These are phyloP conservation scores for Hypomontagnella submonticulosa DNA, from an alignment of 495 filamentous ascomycete genomes.

Conservation along the genomic window DNA sequence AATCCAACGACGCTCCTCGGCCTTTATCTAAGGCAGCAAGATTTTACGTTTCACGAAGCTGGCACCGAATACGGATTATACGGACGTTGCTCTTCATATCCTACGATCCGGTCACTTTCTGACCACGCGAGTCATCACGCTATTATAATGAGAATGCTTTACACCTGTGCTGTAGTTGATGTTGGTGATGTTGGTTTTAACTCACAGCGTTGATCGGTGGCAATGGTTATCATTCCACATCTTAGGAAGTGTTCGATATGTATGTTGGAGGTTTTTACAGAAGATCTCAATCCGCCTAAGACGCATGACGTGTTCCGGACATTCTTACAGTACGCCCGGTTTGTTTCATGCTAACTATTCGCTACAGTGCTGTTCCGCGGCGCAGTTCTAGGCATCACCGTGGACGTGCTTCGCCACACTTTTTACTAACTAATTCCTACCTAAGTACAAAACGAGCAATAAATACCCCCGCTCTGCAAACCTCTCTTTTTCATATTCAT, in stretches of 20 bases:
- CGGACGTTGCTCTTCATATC: too few species aligned
- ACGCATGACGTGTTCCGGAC: too few species aligned
- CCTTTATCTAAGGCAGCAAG: too few species aligned
- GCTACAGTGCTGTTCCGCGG: neutral
- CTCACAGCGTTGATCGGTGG: neutral
- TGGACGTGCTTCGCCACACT: slow-evolving; percentile 4
- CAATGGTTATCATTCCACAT: neutral
- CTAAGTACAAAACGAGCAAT: slow-evolving; percentile 1
- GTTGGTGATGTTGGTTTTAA: slow-evolving; percentile 1
- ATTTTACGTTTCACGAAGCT: too few species aligned
- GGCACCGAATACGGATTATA: too few species aligned
- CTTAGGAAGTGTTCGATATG: neutral
- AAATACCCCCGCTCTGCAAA: slow-evolving; percentile 13
- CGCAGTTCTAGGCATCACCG: slow-evolving; percentile 18
- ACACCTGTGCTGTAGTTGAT: neutral
- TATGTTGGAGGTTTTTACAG: slow-evolving; percentile 3
- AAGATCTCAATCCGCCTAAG: neutral
- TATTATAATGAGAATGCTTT: too few species aligned
- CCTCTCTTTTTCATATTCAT: slow-evolving; percentile 16
- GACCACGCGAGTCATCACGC: too few species aligned
- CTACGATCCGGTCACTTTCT: too few species aligned
- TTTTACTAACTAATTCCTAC: neutral
- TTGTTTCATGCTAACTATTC: neutral
- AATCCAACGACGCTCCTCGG: too few species aligned
- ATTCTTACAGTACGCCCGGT: too few species aligned